Evolutionary conservation across 768 basidiomycete genomes (phyloP), one percentile per base, ranked within the genome.

Genomic region (Boletus rubroflammeus): DNA sequence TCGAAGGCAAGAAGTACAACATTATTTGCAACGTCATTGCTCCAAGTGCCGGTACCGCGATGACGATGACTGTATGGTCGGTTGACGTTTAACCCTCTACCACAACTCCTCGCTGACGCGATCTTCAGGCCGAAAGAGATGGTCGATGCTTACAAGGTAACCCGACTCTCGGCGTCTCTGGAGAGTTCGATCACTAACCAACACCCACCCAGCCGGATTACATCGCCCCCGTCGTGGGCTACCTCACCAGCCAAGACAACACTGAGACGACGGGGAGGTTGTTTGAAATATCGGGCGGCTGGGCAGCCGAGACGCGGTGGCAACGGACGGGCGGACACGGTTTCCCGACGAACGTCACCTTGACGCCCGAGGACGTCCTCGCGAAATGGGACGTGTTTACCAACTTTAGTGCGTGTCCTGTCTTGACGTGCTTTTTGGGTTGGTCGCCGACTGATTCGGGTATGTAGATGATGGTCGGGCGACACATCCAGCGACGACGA

Each of bases 231-330:
- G 67, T 98, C 42, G 93, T 97, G 26, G 95, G 93, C 7, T 98
- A 88, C 67, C 79, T 99, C 31, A 85, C 81, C 4, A 93, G 90
- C 66, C 81, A 85, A 71, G 88, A 85, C 51, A 95, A 96, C 62
- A 76, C 78, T 17, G 80, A 84, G 35, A 85, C 83, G 8, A 81
- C 86, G 13, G 90, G 90, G 8, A 74, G 76, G 6, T 67, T 99
- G 47, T 95, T 95, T 69, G 95, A 98, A 70, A 81, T 93, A 38
- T 80, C 80, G 14, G 94, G 90, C 23, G 97, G 96, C 0, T 98
- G 93, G 90, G 88, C 88, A 3, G 91, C 91, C 1, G 84, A 94
- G 70, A 86, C 90, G 31, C 80, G 96, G 53, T 99, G 96, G 95
- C 90, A 98, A 70, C 84, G 93, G 14, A 77, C 92, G 9, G 88